phyloP scores from a whole-genome alignment of 2,329 filamentous ascomycete species.

The Furcasterigmium sp. region DNA sequence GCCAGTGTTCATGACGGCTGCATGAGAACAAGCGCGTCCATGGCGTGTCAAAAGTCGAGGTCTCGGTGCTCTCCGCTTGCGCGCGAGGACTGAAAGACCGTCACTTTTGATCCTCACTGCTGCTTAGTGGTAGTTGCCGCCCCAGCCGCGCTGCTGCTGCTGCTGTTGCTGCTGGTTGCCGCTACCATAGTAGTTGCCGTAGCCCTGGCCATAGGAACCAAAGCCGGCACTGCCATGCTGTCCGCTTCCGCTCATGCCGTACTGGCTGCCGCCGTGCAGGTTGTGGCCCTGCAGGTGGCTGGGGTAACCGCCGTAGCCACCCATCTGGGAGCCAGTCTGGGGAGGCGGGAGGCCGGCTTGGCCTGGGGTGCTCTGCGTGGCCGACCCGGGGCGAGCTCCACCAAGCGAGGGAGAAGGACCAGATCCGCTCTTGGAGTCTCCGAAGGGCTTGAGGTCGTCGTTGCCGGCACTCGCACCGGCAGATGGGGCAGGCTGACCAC shows the following conservation, averaged over 20 bases:
- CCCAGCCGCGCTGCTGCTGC: slow-evolving; percentile 51
- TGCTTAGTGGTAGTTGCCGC: slow-evolving; percentile 51
- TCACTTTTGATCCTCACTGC: slow-evolving; percentile 9
- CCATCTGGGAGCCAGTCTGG: slow-evolving; percentile 51
- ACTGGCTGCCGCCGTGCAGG: slow-evolving; percentile 49
- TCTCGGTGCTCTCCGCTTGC: too few relatives aligned
- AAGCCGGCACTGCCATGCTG: slow-evolving; percentile 51
- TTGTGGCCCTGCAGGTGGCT: slow-evolving; percentile 44
- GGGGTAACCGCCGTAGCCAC: slow-evolving; percentile 50
- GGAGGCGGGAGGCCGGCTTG: slow-evolving; percentile 50
- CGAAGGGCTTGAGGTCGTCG: slow-evolving; percentile 56
- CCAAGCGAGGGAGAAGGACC: slow-evolving; percentile 53
- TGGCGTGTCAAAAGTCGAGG: too few relatives aligned
- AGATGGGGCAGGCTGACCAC: too few relatives aligned
- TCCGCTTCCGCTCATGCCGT: slow-evolving; percentile 48
- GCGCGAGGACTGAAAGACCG: slow-evolving; percentile 1
- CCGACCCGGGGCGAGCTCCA: slow-evolving; percentile 52
- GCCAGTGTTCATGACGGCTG: too few relatives aligned
- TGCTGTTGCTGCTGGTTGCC: slow-evolving; percentile 30
- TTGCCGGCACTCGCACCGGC: slow-evolving; percentile 26
- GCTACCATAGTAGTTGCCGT: slow-evolving; percentile 38
- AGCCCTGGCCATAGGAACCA: slow-evolving; percentile 43
- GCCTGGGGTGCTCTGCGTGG: slow-evolving; percentile 45
- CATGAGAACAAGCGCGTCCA: too few relatives aligned
- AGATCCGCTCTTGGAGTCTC: slow-evolving; percentile 46